phyloP scores from a whole-genome alignment of 2,329 filamentous ascomycete species.

The Piedraia hortae region DNA sequence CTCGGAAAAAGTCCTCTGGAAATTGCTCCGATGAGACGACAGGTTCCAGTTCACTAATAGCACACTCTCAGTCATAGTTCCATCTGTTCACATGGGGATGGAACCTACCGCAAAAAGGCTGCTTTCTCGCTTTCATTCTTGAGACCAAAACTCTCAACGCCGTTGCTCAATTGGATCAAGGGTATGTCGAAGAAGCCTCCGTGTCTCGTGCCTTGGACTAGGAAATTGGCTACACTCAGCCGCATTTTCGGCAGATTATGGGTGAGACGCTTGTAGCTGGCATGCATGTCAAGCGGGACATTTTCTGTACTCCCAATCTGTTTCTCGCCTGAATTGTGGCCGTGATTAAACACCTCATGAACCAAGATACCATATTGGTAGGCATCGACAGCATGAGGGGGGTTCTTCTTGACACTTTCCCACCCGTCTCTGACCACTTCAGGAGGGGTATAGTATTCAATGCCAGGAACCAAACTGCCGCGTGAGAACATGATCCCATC shows the following conservation, averaged over 20 bases:
- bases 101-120: slow-evolving; percentile 40
- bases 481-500: slow-evolving; percentile 82
- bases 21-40: slow-evolving; percentile 57
- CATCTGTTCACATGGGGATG: not conserved
- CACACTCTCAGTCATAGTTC: slow-evolving; percentile 1
- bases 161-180: slow-evolving; percentile 73
- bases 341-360: slow-evolving; percentile 76
- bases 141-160: slow-evolving; percentile 73
- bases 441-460: slow-evolving; percentile 58
- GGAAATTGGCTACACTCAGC: slow-evolving; percentile 56
- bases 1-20: slow-evolving; percentile 91
- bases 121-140: slow-evolving; percentile 68
- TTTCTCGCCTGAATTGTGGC: slow-evolving; percentile 39
- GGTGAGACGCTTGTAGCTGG: slow-evolving; percentile 68
- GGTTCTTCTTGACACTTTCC: slow-evolving; percentile 66
- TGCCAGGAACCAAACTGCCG: slow-evolving; percentile 65
- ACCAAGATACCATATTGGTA: slow-evolving; percentile 66
- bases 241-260: slow-evolving; percentile 75
- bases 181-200: slow-evolving; percentile 84
- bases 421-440: slow-evolving; percentile 72
- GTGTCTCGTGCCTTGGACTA: slow-evolving; percentile 60
- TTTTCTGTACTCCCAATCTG: slow-evolving; percentile 66
- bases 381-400: slow-evolving; percentile 56
- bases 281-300: slow-evolving; percentile 67
- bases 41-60: slow-evolving; percentile 43